Evolutionary conservation across 257 asterid genomes (phyloP), one percentile per base, ranked within the genome.

Genomic region (Ocimum tenuiflorum): DNA sequence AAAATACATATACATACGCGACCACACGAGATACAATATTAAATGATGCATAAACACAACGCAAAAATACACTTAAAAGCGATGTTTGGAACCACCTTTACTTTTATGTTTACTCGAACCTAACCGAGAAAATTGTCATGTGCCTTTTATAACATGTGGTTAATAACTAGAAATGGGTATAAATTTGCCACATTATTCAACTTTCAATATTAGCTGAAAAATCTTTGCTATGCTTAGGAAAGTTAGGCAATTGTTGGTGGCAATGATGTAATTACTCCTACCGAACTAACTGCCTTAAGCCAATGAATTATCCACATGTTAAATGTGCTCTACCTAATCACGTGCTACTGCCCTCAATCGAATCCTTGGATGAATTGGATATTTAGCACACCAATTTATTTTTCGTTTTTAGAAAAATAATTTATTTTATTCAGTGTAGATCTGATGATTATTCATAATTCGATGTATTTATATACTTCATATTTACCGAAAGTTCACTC

Each of bases 171-270:
- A 35, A 57, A 15, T 35, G 12, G 19, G 22, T 47, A 24, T 22
- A 9, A 58, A 17, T 9, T 36, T 69, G 31, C 4, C 31, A 27
- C 31, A 1, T 27, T 27, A 27, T n/a, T n/a, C n/a, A 27, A 27
- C n/a, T n/a, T n/a, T n/a, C n/a, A 27, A 27, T 2, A 27, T 1
- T 27, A 27, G 31, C 31, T 27, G n/a, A n/a, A 27, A 27, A 27
- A 27, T 27, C 3, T 1, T 27, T 27, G 3, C 31, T 27, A 2
- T 27, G 4, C 3, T 27, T 27, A 27, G 31, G 71, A 29, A 63
- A 63, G 76, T 71, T 71, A 42, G 76, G 71, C 42, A 29, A 71
- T 31, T 51, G 63, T 62, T 22, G 74, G 63, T 50, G 49, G 27
- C 75, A 61, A 29, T 53, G n/a, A 0, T 38, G 27, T 62, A 42